Evolutionary conservation across 257 asterid species (phyloP).

Genomic region (Salvia miltiorrhiza): DNA sequence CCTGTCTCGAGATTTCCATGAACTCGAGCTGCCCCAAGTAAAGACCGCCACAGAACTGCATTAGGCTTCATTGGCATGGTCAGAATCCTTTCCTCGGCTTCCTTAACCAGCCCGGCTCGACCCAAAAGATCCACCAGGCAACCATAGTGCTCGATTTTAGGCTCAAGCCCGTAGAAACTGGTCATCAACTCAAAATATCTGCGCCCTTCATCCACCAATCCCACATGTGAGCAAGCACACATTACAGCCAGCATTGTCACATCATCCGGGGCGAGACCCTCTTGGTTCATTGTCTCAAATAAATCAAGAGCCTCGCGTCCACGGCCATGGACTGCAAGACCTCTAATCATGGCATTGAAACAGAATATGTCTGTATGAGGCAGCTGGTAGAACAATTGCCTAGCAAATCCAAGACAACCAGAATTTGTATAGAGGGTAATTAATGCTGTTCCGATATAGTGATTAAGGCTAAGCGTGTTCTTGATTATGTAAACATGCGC

Average conservation of each 20-base stretch:
- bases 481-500: conserved; percentile 46
- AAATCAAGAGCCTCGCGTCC: conserved; percentile 52
- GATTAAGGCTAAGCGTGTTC: conserved; percentile 40
- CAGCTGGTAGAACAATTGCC: conserved; percentile 44
- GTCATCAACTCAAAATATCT: conserved; percentile 42
- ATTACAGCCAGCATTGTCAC: conserved; percentile 51
- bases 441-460: conserved; percentile 50
- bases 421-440: conserved; percentile 54
- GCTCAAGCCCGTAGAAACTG: conserved; percentile 41
- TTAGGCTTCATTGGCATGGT: conserved; percentile 58
- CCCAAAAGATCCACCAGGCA: conserved; percentile 70
- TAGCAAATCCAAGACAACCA: conserved; percentile 50
- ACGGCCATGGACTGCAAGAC: conserved; percentile 58
- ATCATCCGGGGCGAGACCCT: conserved; percentile 42
- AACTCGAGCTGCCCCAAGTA: conserved; percentile 62
- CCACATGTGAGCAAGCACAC: conserved; percentile 71
- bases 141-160: conserved; percentile 63
- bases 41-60: conserved; percentile 56
- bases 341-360: conserved; percentile 72
- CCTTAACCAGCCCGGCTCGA: conserved; percentile 54
- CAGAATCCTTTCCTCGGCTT: conserved; percentile 40
- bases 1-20: conserved; percentile 52
- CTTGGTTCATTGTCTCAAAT: conserved; percentile 44
- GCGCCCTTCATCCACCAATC: conserved; percentile 62
- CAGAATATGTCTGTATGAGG: conserved; percentile 47